phyloP scores from a whole-genome alignment of 2,329 filamentous ascomycete species.

The Penicillium hordei region DNA sequence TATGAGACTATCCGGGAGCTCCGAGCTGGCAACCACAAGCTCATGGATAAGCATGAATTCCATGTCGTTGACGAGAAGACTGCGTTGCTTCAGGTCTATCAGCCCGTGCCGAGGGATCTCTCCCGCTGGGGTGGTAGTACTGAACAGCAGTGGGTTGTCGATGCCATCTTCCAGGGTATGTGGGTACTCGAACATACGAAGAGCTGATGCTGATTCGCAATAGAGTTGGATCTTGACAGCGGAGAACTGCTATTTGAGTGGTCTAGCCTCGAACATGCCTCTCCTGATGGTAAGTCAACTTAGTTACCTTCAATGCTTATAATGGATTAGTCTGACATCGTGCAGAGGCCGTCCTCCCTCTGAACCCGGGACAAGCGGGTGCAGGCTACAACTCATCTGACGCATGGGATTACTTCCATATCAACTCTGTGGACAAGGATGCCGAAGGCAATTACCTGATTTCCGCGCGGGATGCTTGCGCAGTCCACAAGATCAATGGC shows the following conservation, averaged over 20 bases:
- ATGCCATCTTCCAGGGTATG: slow-evolving; percentile 55
- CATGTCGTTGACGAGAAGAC: slow-evolving; percentile 55
- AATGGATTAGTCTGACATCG: no score
- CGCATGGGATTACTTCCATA: slow-evolving; percentile 55
- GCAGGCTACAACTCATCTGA: slow-evolving; percentile 39
- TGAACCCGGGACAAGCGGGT: slow-evolving; percentile 49
- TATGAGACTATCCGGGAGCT: slow-evolving; percentile 58
- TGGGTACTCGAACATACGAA: slow-evolving; percentile 11
- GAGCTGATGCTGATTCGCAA: background rate
- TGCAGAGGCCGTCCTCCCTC: slow-evolving; percentile 30
- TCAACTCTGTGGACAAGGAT: slow-evolving; percentile 48
- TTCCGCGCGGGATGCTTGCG: slow-evolving; percentile 48
- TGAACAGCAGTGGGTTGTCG: slow-evolving; percentile 58
- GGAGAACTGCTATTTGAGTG: no score
- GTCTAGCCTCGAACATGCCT: no score
- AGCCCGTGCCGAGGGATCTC: slow-evolving; percentile 51
- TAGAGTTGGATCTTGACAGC: slow-evolving; percentile 51
- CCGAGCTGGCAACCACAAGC: slow-evolving; percentile 48
- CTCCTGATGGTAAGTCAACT: no score
- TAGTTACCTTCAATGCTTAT: no score
- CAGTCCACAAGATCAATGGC: slow-evolving; percentile 51
- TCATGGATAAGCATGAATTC: slow-evolving; percentile 59
- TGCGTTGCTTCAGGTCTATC: slow-evolving; percentile 55
- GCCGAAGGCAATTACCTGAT: slow-evolving; percentile 49
- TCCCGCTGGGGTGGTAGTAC: slow-evolving; percentile 47